phyloP scores from a whole-genome alignment of 192 early-diverging fungal species.

The Backusella westeae region DNA sequence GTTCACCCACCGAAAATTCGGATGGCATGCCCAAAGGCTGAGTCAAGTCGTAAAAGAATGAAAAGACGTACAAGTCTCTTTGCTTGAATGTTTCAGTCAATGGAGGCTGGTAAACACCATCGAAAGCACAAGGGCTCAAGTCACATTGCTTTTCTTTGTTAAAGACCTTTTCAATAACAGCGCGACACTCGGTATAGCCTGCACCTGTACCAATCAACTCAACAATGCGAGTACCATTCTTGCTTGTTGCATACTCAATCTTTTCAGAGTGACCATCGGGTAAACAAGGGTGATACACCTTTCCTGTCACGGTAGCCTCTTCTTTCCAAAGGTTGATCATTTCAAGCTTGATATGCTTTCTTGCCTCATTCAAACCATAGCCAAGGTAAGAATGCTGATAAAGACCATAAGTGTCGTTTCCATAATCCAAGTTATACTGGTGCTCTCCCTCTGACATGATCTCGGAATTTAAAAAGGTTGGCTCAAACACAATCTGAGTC shows the following conservation, averaged over 20 bases:
- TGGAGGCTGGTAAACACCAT: conserved; percentile 90
- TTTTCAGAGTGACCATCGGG: conserved; percentile 58
- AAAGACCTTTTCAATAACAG: conserved; percentile 64
- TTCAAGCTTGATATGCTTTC: conserved; percentile 66
- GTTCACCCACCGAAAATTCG: conserved; percentile 70
- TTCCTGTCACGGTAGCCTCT: conserved; percentile 37
- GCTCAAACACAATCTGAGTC: conserved; percentile 99
- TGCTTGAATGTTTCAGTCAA: conserved; percentile 64
- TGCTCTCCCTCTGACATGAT: conserved; percentile 66
- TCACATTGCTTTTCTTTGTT: conserved; percentile 68
- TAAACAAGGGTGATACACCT: conserved; percentile 64
- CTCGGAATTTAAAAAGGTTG: conserved; percentile 44
- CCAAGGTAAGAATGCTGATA: conserved; percentile 97
- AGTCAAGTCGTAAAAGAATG: conserved; percentile 92
- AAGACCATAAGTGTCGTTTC: conserved; percentile 70
- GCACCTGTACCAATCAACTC: conserved; percentile 59
- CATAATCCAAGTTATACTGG: conserved; percentile 68
- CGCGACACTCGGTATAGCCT: conserved; percentile 48
- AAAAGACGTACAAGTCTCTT: conserved; percentile 90
- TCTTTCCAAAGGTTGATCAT: conserved; percentile 32
- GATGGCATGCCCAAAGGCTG: conserved; percentile 67
- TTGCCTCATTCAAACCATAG: conserved; percentile 89
- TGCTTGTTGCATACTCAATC: conserved; percentile 5
- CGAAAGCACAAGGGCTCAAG: conserved; percentile 78
- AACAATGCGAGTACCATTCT: not conserved